Evolutionary conservation across 805 yeast genomes (phyloP).

Genomic region (Groenewaldozyma tartarivorans): DNA sequence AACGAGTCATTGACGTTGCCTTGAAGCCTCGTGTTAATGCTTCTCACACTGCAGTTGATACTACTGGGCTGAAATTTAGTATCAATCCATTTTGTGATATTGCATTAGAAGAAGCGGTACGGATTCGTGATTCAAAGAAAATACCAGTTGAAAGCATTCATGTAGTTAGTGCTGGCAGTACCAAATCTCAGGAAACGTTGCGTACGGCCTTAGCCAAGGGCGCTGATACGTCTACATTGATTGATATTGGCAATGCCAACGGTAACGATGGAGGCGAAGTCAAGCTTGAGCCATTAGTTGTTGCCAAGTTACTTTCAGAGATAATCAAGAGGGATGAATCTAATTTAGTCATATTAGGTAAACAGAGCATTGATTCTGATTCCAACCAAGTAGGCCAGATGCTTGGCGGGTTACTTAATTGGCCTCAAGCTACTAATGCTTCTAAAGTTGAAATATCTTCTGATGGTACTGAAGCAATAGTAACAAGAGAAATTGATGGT

Average conservation of each 20-base stretch:
- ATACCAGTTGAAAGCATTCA: slow-evolving; percentile 69
- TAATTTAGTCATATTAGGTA: slow-evolving; percentile 83
- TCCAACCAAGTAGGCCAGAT: slow-evolving; percentile 93
- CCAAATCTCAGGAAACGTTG: slow-evolving; percentile 78
- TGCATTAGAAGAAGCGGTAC: slow-evolving; percentile 90
- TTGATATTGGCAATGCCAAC: slow-evolving; percentile 28
- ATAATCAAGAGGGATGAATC: slow-evolving; percentile 60
- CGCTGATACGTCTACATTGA: slow-evolving; percentile 73
- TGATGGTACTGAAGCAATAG: slow-evolving; percentile 44
- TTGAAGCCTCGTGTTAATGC: slow-evolving; percentile 87
- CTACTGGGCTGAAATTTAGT: slow-evolving; percentile 82
- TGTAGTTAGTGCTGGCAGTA: slow-evolving; percentile 84
- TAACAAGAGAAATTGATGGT: slow-evolving; percentile 91
- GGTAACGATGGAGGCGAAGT: slow-evolving; percentile 52
- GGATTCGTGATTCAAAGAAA: slow-evolving; percentile 58
- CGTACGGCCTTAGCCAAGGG: slow-evolving; percentile 93
- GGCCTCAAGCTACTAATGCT: slow-evolving; percentile 98
- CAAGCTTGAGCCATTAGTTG: slow-evolving; percentile 76
- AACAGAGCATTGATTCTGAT: slow-evolving; percentile 95
- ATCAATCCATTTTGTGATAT: slow-evolving; percentile 97
- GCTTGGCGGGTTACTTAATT: slow-evolving; percentile 82
- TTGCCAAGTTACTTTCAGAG: slow-evolving; percentile 75
- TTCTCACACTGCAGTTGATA: slow-evolving; percentile 73
- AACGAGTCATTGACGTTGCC: slow-evolving; percentile 90
- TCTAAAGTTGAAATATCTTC: slow-evolving; percentile 67